Evolutionary conservation across 129 eudicot genomes (phyloP).

Genomic region (Flaveria linearis): DNA sequence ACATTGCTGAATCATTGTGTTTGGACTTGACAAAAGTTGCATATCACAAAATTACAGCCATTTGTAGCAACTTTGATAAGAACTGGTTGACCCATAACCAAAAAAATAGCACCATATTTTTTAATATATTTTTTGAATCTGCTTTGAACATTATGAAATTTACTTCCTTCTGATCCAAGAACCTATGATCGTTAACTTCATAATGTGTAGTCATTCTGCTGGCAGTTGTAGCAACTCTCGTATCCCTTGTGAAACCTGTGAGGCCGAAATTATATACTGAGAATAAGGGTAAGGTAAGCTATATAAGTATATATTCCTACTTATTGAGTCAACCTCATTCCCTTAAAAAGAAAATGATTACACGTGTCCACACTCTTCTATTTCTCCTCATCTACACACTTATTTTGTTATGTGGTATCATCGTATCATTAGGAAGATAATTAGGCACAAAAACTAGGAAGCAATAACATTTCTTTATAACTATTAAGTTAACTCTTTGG

Average conservation of each 20-base stretch:
- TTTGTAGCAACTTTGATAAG: constrained; percentile 13
- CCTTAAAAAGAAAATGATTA: background rate
- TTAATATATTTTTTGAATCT: too few species aligned
- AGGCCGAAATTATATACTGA: background rate
- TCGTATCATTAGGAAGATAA: too few species aligned
- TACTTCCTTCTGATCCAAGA: constrained; percentile 7
- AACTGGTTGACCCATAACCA: background rate
- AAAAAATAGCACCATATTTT: background rate
- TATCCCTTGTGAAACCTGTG: constrained; percentile 82
- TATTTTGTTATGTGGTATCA: too few species aligned
- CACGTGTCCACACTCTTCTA: background rate
- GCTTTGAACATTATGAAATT: background rate
- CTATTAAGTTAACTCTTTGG: background rate
- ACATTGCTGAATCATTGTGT: background rate
- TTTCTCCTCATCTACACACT: too few species aligned
- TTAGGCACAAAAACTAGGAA: too few species aligned
- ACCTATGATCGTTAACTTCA: background rate
- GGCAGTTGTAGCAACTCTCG: constrained; percentile 75
- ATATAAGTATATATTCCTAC: background rate
- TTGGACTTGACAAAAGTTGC: constrained; percentile 7
- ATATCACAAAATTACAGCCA: background rate
- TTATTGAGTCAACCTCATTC: background rate
- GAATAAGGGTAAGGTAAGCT: background rate
- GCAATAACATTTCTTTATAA: background rate
- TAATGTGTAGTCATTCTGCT: constrained; percentile 28